These are phyloP conservation scores for Fusarium fujikuroi DNA, from an alignment of 2,329 filamentous ascomycete genomes.

Conservation along the genomic window DNA sequence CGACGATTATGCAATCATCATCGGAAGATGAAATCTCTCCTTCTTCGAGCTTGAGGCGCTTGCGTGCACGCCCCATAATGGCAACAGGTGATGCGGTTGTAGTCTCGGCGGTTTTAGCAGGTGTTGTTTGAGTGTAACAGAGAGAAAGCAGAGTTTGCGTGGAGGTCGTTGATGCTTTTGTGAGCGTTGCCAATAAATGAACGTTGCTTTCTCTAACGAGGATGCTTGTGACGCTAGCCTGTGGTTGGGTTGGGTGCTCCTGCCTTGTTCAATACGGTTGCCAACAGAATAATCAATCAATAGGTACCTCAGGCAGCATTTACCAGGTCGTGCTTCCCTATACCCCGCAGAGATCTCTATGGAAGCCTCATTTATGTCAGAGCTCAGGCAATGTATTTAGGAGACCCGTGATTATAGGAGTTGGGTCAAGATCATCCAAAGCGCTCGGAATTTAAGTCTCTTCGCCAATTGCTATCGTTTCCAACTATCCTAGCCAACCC, in stretches of 20 bases:
- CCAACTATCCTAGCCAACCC: too few relatives aligned
- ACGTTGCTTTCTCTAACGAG: background rate
- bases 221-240: background rate
- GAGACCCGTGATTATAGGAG: background rate
- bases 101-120: background rate
- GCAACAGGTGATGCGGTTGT: background rate
- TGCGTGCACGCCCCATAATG: background rate
- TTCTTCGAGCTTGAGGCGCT: background rate
- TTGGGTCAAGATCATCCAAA: too few relatives aligned
- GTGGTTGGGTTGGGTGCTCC: too few relatives aligned
- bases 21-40: background rate
- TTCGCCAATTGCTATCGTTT: background rate
- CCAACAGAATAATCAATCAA: background rate
- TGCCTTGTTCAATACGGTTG: too few relatives aligned
- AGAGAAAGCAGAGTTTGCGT: background rate
- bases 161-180: background rate
- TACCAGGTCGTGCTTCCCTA: background rate
- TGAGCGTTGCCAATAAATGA: background rate
- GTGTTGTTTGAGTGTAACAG: too few relatives aligned
- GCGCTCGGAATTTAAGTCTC: too few relatives aligned
- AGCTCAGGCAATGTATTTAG: accelerated
- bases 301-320: background rate
- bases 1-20: background rate
- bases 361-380: background rate
- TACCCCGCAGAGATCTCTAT: background rate